These are phyloP conservation scores for Tolypocladium amazonense DNA, from an alignment of 2,329 filamentous ascomycete genomes.

Conservation along the genomic window DNA sequence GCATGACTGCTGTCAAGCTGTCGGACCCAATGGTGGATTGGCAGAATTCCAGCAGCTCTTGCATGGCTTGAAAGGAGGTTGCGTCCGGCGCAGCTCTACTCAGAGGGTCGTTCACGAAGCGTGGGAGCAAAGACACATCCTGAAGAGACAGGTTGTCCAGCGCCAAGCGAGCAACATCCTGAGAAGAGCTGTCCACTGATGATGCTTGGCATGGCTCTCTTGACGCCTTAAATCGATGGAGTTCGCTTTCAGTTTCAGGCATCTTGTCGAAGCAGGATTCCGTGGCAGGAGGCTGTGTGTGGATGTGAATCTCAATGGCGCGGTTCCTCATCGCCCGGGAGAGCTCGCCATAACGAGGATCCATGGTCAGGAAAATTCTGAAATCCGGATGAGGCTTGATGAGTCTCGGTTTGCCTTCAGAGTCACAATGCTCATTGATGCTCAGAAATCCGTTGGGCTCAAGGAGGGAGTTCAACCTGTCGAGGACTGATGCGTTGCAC, in stretches of 20 bases:
- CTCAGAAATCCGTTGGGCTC: slow-evolving; percentile 82
- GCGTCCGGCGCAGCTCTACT: background rate
- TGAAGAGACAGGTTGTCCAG: slow-evolving; percentile 36
- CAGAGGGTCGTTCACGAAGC: slow-evolving; percentile 16
- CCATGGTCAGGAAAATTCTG: slow-evolving; percentile 86
- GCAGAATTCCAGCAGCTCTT: slow-evolving; percentile 17
- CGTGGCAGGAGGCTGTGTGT: slow-evolving; percentile 26
- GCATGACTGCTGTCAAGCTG: slow-evolving; percentile 20
- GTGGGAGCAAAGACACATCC: slow-evolving; percentile 30
- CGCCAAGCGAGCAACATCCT: slow-evolving; percentile 20
- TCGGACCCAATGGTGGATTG: slow-evolving; percentile 19
- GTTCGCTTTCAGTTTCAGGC: slow-evolving; percentile 35
- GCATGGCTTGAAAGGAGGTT: slow-evolving; percentile 7
- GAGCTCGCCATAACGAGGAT: slow-evolving; percentile 83
- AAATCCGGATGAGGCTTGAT: slow-evolving; percentile 79
- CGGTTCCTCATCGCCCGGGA: slow-evolving; percentile 96
- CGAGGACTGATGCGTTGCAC: slow-evolving; percentile 88
- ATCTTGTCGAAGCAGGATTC: slow-evolving; percentile 27
- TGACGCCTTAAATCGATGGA: slow-evolving; percentile 35
- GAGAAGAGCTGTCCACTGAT: slow-evolving; percentile 10
- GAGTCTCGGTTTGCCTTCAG: slow-evolving; percentile 69
- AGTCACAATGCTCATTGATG: slow-evolving; percentile 85
- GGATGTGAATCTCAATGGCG: slow-evolving; percentile 78
- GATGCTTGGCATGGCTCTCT: slow-evolving; percentile 18
- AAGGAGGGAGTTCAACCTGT: slow-evolving; percentile 86